Conservation (phyloP, 768 basidiomycete species). For the Galerina marginata region DNA sequence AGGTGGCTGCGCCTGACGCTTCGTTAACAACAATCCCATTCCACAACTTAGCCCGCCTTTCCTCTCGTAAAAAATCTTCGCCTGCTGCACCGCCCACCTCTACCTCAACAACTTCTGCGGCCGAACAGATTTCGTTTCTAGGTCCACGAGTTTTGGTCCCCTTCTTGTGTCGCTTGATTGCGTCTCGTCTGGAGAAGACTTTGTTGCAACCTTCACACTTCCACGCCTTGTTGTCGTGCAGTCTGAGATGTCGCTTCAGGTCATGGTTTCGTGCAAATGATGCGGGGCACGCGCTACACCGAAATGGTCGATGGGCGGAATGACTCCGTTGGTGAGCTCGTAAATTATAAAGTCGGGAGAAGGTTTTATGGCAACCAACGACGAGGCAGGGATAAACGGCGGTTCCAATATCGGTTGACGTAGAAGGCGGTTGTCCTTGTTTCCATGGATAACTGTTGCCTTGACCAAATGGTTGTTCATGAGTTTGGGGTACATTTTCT, state of each 20-base stretch:
- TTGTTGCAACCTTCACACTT: slow-evolving; percentile 77
- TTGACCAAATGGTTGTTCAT: slow-evolving; percentile 35
- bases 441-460: slow-evolving; percentile 42
- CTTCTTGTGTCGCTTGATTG: slow-evolving; percentile 80
- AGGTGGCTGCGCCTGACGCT: slow-evolving; percentile 31
- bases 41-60: slow-evolving; percentile 69
- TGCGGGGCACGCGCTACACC: slow-evolving; percentile 69
- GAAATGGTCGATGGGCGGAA: slow-evolving; percentile 66
- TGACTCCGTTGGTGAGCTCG: slow-evolving; percentile 76
- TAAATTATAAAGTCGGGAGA: slow-evolving; percentile 70
- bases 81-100: slow-evolving; percentile 49
- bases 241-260: slow-evolving; percentile 74
- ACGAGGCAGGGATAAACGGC: slow-evolving; percentile 84
- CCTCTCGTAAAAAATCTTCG: slow-evolving; percentile 56
- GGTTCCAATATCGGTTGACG: slow-evolving; percentile 61
- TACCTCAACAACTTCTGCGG: slow-evolving; percentile 67
- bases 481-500: slow-evolving; percentile 37
- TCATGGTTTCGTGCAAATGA: slow-evolving; percentile 83
- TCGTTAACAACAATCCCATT: slow-evolving; percentile 58
- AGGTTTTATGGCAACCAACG: slow-evolving; percentile 67
- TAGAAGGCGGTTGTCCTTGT: slow-evolving; percentile 28
- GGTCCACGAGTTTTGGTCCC: slow-evolving; percentile 56
- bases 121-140: slow-evolving; percentile 56
- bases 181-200: slow-evolving; percentile 78
- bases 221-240: slow-evolving; percentile 77